These are phyloP conservation scores for Mycena olivaceomarginata DNA, from an alignment of 768 basidiomycete species.

Conservation along the genomic window DNA sequence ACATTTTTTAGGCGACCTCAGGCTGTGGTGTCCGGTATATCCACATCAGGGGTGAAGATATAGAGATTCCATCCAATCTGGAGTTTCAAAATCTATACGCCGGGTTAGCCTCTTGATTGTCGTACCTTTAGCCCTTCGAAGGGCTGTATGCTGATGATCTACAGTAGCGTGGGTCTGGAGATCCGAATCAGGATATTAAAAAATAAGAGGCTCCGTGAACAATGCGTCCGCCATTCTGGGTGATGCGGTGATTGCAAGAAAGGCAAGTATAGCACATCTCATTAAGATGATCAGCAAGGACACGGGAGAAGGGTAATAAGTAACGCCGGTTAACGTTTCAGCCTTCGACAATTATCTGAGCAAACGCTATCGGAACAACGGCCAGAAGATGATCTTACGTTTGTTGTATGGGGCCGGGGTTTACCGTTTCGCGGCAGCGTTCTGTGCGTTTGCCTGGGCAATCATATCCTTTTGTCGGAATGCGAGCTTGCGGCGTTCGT, in stretches of 20 bases:
- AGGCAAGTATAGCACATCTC: conserved; percentile 24
- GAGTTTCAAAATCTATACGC: conserved; percentile 15
- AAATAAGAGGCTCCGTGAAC: conserved; percentile 23
- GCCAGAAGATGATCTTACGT: conserved; percentile 10
- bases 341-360: conserved; percentile 5
- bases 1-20: not conserved
- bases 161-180: not conserved
- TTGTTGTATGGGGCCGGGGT: not conserved
- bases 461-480: conserved; percentile 87
- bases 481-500: conserved; percentile 89
- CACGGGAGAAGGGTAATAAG: conserved; percentile 27
- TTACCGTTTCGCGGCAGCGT: conserved; percentile 43
- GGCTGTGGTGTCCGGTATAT: not conserved
- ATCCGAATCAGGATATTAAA: conserved; percentile 33
- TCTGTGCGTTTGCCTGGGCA: conserved; percentile 63
- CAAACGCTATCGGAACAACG: not conserved
- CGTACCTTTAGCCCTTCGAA: not conserved
- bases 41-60: conserved; percentile 27
- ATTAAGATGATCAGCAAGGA: conserved; percentile 21
- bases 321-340: conserved; percentile 25
- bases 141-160: conserved; percentile 22
- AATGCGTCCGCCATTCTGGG: not conserved
- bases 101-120: conserved; percentile 27
- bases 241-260: conserved; percentile 30
- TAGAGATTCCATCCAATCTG: conserved; percentile 13